These are phyloP conservation scores for Pseudonitzschia multistriata DNA, from an alignment of 108 stramenopile genomes.

Conservation along the genomic window DNA sequence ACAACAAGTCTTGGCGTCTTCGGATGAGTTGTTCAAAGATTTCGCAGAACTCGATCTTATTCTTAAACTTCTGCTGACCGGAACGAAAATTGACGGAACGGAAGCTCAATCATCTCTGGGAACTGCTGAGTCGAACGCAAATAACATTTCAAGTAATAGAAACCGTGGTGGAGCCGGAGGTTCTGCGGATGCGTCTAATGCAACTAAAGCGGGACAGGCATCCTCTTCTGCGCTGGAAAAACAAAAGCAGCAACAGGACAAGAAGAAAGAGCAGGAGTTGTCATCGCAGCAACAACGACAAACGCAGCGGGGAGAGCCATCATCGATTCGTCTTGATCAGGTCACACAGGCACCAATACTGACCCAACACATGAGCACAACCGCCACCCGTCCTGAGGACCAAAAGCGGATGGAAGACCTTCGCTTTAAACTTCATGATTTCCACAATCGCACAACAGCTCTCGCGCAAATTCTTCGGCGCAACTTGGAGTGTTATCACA, in stretches of 20 bases:
- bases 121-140: not conserved
- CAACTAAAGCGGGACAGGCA: not conserved
- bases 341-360: conserved; percentile 71
- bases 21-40: conserved; percentile 46
- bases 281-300: not conserved
- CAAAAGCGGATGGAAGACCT: conserved; percentile 49
- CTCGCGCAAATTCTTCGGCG: conserved; percentile 45
- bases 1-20: conserved; percentile 63
- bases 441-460: conserved; percentile 32
- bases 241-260: not conserved
- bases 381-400: conserved; percentile 35
- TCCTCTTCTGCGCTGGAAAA: not conserved
- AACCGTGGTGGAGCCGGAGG: not conserved
- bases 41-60: conserved; percentile 53
- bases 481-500: conserved; percentile 50
- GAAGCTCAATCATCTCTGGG: not conserved
- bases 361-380: conserved; percentile 10
- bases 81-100: not conserved
- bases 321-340: conserved; percentile 26
- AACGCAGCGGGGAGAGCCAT: not conserved
- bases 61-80: conserved; percentile 39
- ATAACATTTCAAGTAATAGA: not conserved
- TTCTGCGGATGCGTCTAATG: not conserved
- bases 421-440: conserved; percentile 33
- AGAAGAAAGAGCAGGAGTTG: not conserved